Conservation (phyloP, 768 basidiomycete genomes). For the Crucibulum laeve region DNA sequence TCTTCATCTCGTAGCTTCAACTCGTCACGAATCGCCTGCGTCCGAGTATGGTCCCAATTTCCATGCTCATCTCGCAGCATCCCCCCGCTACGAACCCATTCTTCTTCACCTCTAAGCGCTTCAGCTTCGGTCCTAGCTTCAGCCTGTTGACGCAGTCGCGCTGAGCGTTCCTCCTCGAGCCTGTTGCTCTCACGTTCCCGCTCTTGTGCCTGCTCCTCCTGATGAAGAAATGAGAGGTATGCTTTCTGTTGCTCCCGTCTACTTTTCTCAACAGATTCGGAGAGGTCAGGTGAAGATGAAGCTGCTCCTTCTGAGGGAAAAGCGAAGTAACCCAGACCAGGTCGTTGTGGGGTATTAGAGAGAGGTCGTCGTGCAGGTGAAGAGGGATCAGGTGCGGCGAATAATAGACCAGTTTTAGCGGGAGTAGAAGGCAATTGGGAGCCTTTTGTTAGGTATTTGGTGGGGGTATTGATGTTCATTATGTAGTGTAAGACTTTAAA, state of each 20-base stretch:
- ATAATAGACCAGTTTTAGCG: neutral
- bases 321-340: constrained; percentile 4
- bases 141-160: neutral
- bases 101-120: constrained; percentile 45
- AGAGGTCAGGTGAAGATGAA: neutral
- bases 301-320: neutral
- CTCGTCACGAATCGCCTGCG: constrained; percentile 43
- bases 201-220: neutral
- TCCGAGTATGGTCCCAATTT: constrained; percentile 45
- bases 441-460: no score
- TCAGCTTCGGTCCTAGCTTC: constrained; percentile 32
- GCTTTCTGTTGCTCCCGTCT: neutral
- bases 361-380: neutral
- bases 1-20: constrained; percentile 41
- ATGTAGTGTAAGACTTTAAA: no score
- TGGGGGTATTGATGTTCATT: no score
- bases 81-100: constrained; percentile 59
- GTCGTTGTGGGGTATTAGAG: neutral
- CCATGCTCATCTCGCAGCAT: constrained; percentile 47
- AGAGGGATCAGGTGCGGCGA: neutral
- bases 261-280: neutral
- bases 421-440: no score
- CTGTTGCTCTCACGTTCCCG: neutral
- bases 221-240: neutral
- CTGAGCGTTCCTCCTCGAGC: neutral